Percentiles rank a stretch among this genome's conserved stretches.
phyloP scores from a whole-genome alignment of 192 early-diverging fungal genomes.

The Podila epicladia region DNA sequence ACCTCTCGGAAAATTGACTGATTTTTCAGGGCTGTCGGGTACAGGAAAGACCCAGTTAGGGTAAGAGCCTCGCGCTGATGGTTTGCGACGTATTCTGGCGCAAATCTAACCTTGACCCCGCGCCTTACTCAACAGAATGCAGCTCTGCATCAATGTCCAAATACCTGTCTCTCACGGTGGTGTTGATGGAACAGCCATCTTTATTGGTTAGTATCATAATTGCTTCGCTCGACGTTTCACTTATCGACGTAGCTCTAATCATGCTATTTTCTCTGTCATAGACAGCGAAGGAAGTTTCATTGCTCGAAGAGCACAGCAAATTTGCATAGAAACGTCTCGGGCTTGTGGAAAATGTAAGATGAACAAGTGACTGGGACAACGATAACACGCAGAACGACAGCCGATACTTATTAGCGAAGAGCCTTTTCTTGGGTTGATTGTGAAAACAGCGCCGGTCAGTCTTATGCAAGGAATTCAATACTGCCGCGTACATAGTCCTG shows the following conservation, averaged over 20 bases:
- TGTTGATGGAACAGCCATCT: slow-evolving; percentile 33
- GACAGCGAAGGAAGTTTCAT: slow-evolving; percentile 51
- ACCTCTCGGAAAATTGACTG: slow-evolving; percentile 35
- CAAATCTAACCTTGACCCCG: not conserved
- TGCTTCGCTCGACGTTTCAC: not conserved
- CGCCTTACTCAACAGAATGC: slow-evolving; percentile 9
- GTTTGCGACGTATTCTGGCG: not conserved
- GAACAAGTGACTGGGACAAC: no score
- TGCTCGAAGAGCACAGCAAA: slow-evolving; percentile 26
- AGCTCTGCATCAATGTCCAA: slow-evolving; percentile 47
- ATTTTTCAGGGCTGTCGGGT: slow-evolving; percentile 31
- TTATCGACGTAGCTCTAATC: no score
- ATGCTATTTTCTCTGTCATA: not conserved
- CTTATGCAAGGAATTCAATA: slow-evolving; percentile 45
- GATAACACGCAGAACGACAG: no score
- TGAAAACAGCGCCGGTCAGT: not conserved
- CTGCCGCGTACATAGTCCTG: slow-evolving; percentile 45
- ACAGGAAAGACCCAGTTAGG: slow-evolving; percentile 44
- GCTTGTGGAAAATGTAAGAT: not conserved
- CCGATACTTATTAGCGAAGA: no score
- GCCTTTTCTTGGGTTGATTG: not conserved
- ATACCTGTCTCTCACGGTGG: slow-evolving; percentile 10
- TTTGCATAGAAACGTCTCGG: not conserved
- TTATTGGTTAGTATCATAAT: slow-evolving; percentile 13
- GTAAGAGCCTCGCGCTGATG: slow-evolving; percentile 8